phyloP scores from a whole-genome alignment of 164 flowering plant species.

The Liriodendron chinense region DNA sequence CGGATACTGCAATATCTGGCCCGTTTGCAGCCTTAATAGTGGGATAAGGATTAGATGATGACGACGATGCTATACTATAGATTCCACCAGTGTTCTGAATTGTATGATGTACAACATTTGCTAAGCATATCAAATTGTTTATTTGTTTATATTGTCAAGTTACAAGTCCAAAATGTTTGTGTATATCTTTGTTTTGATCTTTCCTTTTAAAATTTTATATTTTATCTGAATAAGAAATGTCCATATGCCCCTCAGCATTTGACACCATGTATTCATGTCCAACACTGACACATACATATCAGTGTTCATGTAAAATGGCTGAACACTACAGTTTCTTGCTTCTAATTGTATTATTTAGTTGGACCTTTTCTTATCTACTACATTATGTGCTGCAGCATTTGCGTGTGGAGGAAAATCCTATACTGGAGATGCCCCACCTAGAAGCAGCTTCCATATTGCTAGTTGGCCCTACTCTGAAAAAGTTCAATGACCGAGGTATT shows the following conservation, averaged over 20 bases:
- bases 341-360: background rate
- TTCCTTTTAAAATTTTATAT: background rate
- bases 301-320: background rate
- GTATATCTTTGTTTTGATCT: background rate
- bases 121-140: background rate
- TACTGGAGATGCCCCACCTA: conserved; percentile 88
- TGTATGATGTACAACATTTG: too few species aligned
- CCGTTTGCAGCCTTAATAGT: background rate
- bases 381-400: conserved; percentile 61
- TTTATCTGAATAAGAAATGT: background rate
- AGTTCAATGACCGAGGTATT: conserved; percentile 94
- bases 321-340: background rate
- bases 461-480: conserved; percentile 89
- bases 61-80: background rate
- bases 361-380: background rate
- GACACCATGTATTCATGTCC: background rate
- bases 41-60: background rate
- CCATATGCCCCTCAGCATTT: background rate
- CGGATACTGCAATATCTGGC: too few species aligned
- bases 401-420: conserved; percentile 96
- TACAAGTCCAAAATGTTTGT: background rate
- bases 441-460: conserved; percentile 97
- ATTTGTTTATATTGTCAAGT: background rate
- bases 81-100: background rate
- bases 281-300: background rate